Percentiles rank a stretch among this genome's conserved stretches.
phyloP scores from a whole-genome alignment of 768 basidiomycete species.

The Pholiota conissans region DNA sequence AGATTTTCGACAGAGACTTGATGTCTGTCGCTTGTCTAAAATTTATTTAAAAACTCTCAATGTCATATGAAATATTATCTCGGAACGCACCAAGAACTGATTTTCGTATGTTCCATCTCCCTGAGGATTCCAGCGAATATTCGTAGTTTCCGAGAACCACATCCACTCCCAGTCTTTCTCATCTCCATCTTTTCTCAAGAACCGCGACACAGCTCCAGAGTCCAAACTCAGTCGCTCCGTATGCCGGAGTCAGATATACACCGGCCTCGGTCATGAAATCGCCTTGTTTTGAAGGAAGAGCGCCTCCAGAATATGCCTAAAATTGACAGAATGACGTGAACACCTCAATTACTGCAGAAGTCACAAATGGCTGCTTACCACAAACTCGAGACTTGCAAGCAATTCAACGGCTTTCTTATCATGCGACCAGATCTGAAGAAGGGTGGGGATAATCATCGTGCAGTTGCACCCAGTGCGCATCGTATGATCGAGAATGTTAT shows the following conservation, averaged over 20 bases:
- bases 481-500: conserved; percentile 33
- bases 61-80: neutral
- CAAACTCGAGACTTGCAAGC: conserved; percentile 21
- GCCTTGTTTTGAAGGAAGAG: conserved; percentile 34
- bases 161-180: conserved; percentile 33
- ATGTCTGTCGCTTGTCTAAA: conserved; percentile 32
- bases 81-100: conserved; percentile 33
- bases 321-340: neutral
- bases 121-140: conserved; percentile 35
- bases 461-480: conserved; percentile 25
- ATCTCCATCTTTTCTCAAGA: conserved; percentile 12
- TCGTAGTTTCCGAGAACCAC: conserved; percentile 22
- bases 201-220: conserved; percentile 21
- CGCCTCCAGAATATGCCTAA: conserved; percentile 36
- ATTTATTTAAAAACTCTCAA: neutral
- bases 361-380: conserved; percentile 16
- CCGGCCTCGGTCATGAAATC: conserved; percentile 31
- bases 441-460: conserved; percentile 36
- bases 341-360: neutral
- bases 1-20: conserved; percentile 38
- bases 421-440: conserved; percentile 39
- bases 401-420: conserved; percentile 24
- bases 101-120: conserved; percentile 38
- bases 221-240: conserved; percentile 44
- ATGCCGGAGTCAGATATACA: conserved; percentile 28